Evolutionary conservation across 768 basidiomycete genomes (phyloP).

Genomic region (Cubamyces sp.): DNA sequence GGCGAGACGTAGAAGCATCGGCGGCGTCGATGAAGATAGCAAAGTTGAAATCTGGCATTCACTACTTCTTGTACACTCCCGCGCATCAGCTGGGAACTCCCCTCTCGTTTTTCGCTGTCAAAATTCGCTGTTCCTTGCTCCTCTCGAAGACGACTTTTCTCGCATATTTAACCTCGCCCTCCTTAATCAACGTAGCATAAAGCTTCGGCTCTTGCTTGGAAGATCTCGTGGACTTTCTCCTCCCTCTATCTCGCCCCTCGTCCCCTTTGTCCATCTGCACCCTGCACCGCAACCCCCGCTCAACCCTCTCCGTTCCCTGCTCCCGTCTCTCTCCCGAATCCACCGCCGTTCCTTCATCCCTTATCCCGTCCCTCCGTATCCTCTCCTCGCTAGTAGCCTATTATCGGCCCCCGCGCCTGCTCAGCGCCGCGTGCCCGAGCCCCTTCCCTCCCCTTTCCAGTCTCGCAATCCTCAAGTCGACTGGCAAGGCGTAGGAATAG

Average conservation of each 20-base stretch:
- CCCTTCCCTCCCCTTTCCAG: too few species aligned
- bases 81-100: too few species aligned
- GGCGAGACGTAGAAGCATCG: too few species aligned
- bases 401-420: not conserved
- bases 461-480: too few species aligned
- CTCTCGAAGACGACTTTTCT: not conserved
- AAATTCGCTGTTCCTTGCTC: not conserved
- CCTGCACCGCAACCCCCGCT: too few species aligned
- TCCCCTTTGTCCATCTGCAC: not conserved
- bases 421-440: too few species aligned
- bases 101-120: slow-evolving; percentile 10
- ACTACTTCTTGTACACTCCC: not conserved
- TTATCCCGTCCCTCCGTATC: not conserved
- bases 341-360: slow-evolving; percentile 1
- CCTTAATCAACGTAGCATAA: slow-evolving; percentile 13
- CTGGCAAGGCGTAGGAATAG: too few species aligned
- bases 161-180: slow-evolving; percentile 2
- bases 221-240: not conserved
- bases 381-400: slow-evolving; percentile 6
- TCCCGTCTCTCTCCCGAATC: not conserved
- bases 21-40: not conserved
- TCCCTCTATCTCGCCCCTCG: not conserved
- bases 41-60: slow-evolving; percentile 1
- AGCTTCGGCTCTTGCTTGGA: not conserved
- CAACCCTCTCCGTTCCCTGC: not conserved